Base-by-base conservation (phyloP, 345 rosid genomes). In the Euphorbia pulcherrima region DNA sequence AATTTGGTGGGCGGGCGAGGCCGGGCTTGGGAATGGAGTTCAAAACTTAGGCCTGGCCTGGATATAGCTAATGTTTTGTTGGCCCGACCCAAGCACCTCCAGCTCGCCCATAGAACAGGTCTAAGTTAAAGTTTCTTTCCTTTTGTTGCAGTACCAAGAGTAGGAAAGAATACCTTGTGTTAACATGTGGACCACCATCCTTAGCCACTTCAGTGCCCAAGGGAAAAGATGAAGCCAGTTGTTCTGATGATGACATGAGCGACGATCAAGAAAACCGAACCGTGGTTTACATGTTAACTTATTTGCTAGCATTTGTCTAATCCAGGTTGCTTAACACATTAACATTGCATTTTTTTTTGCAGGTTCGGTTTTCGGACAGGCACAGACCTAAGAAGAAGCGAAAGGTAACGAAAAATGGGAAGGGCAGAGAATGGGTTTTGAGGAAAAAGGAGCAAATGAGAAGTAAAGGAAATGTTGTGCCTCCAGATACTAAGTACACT, bases 371-470 rank as follows among this genome's bases (percentile, higher is more conserved):
- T 40, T 81, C 90, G 3, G 97, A 89, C 73, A 79, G 96, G 67
- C 84, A 83, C 54, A 82, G 99, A 69, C 96, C 97, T 5, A 84
- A 76, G 79, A 91, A 94, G 72, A 94, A 72, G 82, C 97, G 83
- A 76, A 94, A 84, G 75, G 33, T 72, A 18, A 81, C 72, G 74
- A 89, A 81, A 78, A 87, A 81, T 73, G 90, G 85, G 14, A 91
- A 88, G 75, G 85, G 88, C 37, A 84, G 84, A 72, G 88, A 82
- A 48, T 91, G 99, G 96, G 74, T 91, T 2, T 37, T 94, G 77
- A 89, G 55, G 80, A 94, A 91, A 87, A 94, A 91, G 74, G 90
- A 89, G 30, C 96, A 94, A 66, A 81, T 85, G 86, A 82, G 97
- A 77, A 83, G 79, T 41, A 94, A 91, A 72, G 99, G 97, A 64